Evolutionary conservation across 768 basidiomycete genomes (phyloP), one percentile per base, ranked within the genome.

Genomic region (Glaciozyma martinii): DNA sequence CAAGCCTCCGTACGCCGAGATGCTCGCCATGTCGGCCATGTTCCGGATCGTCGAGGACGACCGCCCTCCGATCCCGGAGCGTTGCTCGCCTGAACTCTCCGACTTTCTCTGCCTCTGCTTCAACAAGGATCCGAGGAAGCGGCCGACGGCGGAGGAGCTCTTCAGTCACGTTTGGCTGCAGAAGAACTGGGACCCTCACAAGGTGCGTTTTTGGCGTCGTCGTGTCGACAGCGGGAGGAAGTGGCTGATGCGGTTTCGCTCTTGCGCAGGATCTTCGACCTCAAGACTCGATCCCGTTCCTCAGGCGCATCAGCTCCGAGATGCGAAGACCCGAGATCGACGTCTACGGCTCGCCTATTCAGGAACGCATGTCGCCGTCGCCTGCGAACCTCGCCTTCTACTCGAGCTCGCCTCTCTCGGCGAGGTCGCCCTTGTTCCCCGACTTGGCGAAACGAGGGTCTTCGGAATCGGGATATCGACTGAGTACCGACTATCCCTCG

Each of bases 21-120:
- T 95, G 65, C 46, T 63, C 53, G 65, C 68, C 57, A 71, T 74
- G 62, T 60, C 71, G 88, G 94, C 97, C 59, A 93, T 99, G 88
- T 99, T 91, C 79, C 87, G 87, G 32, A 97, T 99, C 74, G 94
- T 99, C 32, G 93, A 95, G 73, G 92, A 95, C 72, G 83, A 83
- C 12, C 56, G 59, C 10, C 93, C 94, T 33, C 90, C 90, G 4
- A 76, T 95, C 50, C 94, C 94, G 0, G 84, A 86, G 21, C 83
- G 80, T 16, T 86, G 85, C 70, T 91, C 92, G 5, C 80, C 81
- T n/a, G 80, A 84, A 27, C 80, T 97, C 21, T 77, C 80, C 62
- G 85, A 90, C 74, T 98, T 98, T 76, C 78, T 99, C 25, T 80
- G 76, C n/a, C 81, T 82, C 70, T 99, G 94, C 76, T 95, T 99